Evolutionary conservation across 2,329 filamentous ascomycete species (phyloP), one percentile per base, ranked within the genome.

Genomic region (Ophiocordyceps camponoti-saundersi): DNA sequence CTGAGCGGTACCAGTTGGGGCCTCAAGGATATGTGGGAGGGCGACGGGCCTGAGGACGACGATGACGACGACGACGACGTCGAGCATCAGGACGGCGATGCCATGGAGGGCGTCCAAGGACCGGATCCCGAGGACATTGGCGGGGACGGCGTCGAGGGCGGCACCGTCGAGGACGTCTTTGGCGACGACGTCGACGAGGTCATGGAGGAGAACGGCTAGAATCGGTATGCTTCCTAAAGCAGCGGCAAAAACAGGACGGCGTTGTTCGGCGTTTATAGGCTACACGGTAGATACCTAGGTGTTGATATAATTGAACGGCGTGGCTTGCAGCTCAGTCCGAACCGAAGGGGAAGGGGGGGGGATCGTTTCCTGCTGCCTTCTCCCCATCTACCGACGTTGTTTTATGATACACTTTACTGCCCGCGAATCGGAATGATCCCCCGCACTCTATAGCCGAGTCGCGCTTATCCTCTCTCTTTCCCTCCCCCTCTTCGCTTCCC

Each of bases 1-100:
- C 66, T 83, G 42, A 80, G 73, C 48, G 80, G 80, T 16, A 70
- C 75, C 46, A 72, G 75, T 50, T 84, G 80, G 80, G 76, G 76
- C 0, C 58, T 83, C 49, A 70, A 70, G 55, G 73, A 80, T 29
- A 66, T 73, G 22, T 80, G 77, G 72, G 71, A 70, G 34, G 67
- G 68, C 46, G 68, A 66, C 15, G 44, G 34, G 2, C 70, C 65
- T 5, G 69, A 65, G 6, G 46, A 48, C 7, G 65, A 58, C 13
- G 62, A 65, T 3, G 65, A 61, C 6, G 65, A 65, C 6, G 64
- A 62, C 6, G 66, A 67, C 16, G 68, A 67, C 32, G 62, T 65
- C 44, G 59, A 60, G 36, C 59, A 60, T 51, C 58, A 59, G 36
- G 65, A 59, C 32, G 65, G 61, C 22, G 70, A 73, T 50, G 70